Conservation (phyloP, 192 early-diverging fungal species). For the Piromyces finnis region DNA sequence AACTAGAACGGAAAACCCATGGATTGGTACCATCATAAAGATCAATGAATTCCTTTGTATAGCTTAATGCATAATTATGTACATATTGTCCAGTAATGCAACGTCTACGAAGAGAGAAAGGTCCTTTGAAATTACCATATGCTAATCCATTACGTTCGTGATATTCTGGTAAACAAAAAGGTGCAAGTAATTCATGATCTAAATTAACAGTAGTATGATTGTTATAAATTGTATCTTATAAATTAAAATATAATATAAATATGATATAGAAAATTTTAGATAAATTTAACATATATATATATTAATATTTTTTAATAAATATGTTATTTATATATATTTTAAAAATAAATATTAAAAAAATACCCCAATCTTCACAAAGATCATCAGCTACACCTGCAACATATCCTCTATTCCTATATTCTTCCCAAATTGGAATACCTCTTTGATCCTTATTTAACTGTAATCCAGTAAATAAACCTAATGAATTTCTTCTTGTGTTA, state of each 20-base stretch:
- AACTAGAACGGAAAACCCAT: slow-evolving; percentile 15
- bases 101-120: slow-evolving; percentile 12
- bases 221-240: no score
- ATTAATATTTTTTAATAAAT: no score
- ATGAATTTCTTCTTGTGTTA: slow-evolving; percentile 28
- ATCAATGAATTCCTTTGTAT: slow-evolving; percentile 3
- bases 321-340: no score
- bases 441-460: neutral
- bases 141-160: slow-evolving; percentile 19
- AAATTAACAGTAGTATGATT: no score
- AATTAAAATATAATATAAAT: no score
- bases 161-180: slow-evolving; percentile 32
- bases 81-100: slow-evolving; percentile 17
- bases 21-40: neutral
- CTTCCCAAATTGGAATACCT: slow-evolving; percentile 26
- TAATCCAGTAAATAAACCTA: slow-evolving; percentile 19
- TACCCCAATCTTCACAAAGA: slow-evolving; percentile 29
- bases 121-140: slow-evolving; percentile 27
- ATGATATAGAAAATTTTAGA: no score
- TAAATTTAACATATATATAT: no score
- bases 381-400: slow-evolving; percentile 26
- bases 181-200: slow-evolving; percentile 31
- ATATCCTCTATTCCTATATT: slow-evolving; percentile 29
- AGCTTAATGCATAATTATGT: slow-evolving; percentile 15
- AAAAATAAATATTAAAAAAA: slow-evolving; percentile 11